Evolutionary conservation across 768 basidiomycete genomes (phyloP).

Genomic region (Floccularia luteovirens): DNA sequence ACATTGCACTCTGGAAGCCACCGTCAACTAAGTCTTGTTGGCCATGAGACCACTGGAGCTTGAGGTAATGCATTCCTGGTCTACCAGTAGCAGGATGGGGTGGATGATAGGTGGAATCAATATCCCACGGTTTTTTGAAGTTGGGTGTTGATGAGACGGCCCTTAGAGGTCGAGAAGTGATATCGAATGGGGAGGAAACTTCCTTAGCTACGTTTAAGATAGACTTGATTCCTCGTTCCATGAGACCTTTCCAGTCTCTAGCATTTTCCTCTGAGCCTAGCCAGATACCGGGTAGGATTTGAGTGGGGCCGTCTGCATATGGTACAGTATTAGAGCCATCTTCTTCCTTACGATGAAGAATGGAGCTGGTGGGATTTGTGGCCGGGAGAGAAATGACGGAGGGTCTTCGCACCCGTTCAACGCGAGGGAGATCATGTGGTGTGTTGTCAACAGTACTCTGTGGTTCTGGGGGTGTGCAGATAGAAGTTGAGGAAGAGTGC

Average conservation of each 20-base stretch:
- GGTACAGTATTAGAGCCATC: conserved; percentile 54
- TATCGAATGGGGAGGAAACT: conserved; percentile 66
- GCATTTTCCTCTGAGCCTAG: conserved; percentile 92
- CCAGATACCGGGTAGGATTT: conserved; percentile 83
- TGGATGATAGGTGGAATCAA: conserved; percentile 53
- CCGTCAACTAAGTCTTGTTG: conserved; percentile 77
- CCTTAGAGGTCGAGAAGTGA: conserved; percentile 40
- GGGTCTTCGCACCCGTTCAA: conserved; percentile 47
- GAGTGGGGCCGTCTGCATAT: conserved; percentile 74
- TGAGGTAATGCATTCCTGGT: conserved; percentile 81
- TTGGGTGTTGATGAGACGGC: conserved; percentile 65
- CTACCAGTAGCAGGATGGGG: conserved; percentile 62
- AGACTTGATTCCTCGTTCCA: conserved; percentile 66
- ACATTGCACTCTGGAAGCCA: conserved; percentile 76
- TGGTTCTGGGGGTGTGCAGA: conserved; percentile 28
- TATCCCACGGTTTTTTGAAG: conserved; percentile 29
- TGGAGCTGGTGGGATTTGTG: conserved; percentile 40
- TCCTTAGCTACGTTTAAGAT: conserved; percentile 94
- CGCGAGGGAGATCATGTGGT: conserved; percentile 17
- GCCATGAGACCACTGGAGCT: conserved; percentile 91
- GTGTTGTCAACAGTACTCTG: conserved; percentile 23
- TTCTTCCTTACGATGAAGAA: conserved; percentile 59
- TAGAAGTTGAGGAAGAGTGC: conserved; percentile 48
- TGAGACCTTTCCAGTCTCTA: conserved; percentile 66
- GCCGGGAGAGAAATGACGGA: conserved; percentile 67